Evolutionary conservation across 2,329 filamentous ascomycete genomes (phyloP).

Genomic region (Fonsecaea pugnacius): DNA sequence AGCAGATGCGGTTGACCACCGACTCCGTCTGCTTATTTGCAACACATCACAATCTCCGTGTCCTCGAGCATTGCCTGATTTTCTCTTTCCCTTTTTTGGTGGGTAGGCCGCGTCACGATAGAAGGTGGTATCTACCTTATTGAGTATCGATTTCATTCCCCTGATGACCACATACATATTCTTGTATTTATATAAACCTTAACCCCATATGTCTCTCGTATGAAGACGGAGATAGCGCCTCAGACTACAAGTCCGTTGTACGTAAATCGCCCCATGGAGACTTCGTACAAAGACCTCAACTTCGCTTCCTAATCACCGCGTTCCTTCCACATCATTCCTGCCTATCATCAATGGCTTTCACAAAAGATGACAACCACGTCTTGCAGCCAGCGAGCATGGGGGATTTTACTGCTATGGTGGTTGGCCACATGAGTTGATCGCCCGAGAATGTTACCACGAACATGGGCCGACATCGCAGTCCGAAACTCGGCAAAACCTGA

Average conservation of each 20-base stretch:
- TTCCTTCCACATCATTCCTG: neutral
- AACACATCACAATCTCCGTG: neutral
- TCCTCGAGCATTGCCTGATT: neutral
- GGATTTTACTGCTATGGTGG: neutral
- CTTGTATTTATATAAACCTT: neutral
- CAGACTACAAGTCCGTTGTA: neutral
- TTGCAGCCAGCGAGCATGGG: neutral
- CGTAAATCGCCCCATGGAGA: neutral
- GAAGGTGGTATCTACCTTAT: neutral
- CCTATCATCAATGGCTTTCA: neutral
- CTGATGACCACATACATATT: neutral
- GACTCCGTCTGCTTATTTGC: neutral
- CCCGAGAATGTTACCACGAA: neutral
- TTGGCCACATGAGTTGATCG: neutral
- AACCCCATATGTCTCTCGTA: neutral
- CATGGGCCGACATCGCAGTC: neutral
- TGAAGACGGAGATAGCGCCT: neutral
- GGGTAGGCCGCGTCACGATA: neutral
- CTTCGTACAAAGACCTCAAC: neutral
- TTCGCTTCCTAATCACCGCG: neutral
- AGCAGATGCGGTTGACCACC: neutral
- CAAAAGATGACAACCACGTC: neutral
- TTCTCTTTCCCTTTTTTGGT: neutral
- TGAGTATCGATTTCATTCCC: neutral
- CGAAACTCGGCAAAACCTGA: neutral